phyloP scores from a whole-genome alignment of 2,329 filamentous ascomycete species.

The Diaporthe citriasiana region DNA sequence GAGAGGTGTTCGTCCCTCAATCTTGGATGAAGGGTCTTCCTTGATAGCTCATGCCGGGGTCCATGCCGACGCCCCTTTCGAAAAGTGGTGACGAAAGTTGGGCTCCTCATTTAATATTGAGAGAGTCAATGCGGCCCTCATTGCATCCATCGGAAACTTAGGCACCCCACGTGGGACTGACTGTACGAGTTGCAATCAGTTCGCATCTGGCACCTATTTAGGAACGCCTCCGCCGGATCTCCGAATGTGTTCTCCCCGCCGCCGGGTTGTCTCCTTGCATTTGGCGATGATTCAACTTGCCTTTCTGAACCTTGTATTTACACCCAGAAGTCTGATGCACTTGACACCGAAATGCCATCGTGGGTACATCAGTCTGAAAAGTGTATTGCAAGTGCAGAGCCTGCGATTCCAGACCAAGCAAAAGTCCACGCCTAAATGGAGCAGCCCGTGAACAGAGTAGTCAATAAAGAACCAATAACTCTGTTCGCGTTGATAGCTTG shows the following conservation, averaged over 20 bases:
- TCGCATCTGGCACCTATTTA: slow-evolving; percentile 17
- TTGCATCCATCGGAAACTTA: background rate
- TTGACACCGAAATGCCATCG: background rate
- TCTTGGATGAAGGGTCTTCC: slow-evolving; percentile 17
- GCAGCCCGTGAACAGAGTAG: too few relatives aligned
- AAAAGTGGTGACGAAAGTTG: slow-evolving; percentile 13
- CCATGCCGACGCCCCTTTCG: background rate
- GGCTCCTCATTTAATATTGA: background rate
- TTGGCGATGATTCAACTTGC: background rate
- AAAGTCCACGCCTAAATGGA: too few relatives aligned
- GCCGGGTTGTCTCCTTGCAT: background rate
- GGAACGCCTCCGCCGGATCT: slow-evolving; percentile 20
- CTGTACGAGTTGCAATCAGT: background rate
- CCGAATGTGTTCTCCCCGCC: background rate
- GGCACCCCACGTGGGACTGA: background rate
- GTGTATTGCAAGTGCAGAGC: background rate
- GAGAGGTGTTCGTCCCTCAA: slow-evolving; percentile 29
- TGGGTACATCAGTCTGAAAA: background rate
- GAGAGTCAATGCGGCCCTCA: slow-evolving; percentile 14
- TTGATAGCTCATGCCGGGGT: background rate
- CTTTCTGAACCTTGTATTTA: background rate
- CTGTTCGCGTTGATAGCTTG: too few relatives aligned
- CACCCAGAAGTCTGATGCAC: background rate
- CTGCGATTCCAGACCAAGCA: background rate
- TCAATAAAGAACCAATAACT: background rate